A percentile compares a stretch with the other conserved stretches of the same genome.
phyloP scores from a whole-genome alignment of 495 filamentous ascomycete species.

The Aspergillus bertholletiae region DNA sequence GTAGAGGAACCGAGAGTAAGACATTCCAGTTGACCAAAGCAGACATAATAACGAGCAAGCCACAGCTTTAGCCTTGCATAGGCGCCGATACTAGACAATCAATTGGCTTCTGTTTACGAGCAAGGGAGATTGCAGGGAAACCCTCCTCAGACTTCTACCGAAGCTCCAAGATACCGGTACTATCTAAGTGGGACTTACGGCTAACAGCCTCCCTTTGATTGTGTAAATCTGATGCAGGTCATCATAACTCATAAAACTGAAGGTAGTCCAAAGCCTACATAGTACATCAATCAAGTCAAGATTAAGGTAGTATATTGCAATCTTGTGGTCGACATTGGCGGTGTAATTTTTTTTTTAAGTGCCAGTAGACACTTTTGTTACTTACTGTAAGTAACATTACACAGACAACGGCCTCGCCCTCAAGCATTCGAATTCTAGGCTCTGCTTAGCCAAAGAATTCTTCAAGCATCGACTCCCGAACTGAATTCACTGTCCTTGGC shows the following conservation, averaged over 20 bases:
- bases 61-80: not conserved
- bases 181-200: not conserved
- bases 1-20: constrained; percentile 2
- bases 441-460: not conserved
- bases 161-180: not conserved
- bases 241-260: not conserved
- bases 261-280: not conserved
- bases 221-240: not conserved
- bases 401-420: not conserved
- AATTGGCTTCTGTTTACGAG: not conserved
- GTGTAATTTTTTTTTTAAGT: constrained; percentile 8
- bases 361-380: not conserved
- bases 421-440: not conserved
- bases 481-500: not conserved
- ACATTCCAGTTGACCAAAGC: constrained; percentile 6
- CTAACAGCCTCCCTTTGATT: not conserved
- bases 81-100: not conserved
- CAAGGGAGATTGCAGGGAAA: not conserved
- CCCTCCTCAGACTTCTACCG: not conserved
- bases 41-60: not conserved
- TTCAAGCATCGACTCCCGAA: not conserved
- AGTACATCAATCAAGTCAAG: not conserved
- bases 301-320: not conserved
- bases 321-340: constrained; percentile 4
- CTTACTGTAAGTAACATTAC: not conserved